Evolutionary conservation across 2,329 filamentous ascomycete species (phyloP), one percentile per base, ranked within the genome.

Genomic region (Rhinocladiella similis): DNA sequence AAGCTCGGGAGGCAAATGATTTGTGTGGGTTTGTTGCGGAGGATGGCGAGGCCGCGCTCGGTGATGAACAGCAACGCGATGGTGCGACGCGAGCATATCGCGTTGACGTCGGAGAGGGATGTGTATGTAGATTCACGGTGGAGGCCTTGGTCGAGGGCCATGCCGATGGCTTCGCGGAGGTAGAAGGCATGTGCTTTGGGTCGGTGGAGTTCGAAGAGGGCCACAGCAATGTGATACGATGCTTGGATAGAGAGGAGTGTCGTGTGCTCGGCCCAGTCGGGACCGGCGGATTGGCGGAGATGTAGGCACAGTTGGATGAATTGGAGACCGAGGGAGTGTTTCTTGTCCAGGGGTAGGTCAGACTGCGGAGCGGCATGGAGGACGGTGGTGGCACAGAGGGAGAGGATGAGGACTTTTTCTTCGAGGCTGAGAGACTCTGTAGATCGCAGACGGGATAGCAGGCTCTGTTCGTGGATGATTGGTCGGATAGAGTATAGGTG

Each of bases 51-150:
- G 9, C 64, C 64, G 29, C 64, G 56, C 54, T 66, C 64, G 13
- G 64, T 66, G 20, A 66, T 62, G 54, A 66, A 66, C 9, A 66
- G 50, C 4, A 66, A 46, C 14, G 63, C 64, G 52, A 66, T 59
- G 18, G 63, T 63, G n/a, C 64, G 58, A 16, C 61, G 60, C 3
- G 61, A 56, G 47, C 64, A 66, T 25, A 66, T 66, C 2, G 58
- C 53, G 35, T 57, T 51, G 20, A 65, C 59, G 10, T 60, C 56
- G 39, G 61, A 51, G 52, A 63, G 59, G 29, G 53, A 50, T n/a
- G 29, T 19, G 39, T 64, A 61, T 27, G 58, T 61, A 1, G 59
- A 56, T 39, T 65, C 63, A 6, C 56, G 49, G 42, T 62, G 56
- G 16, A 65, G 56, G 45, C 56, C 56, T 38, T 62, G 62, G 41